These are phyloP conservation scores for Claviceps capensis DNA, from an alignment of 2,329 filamentous ascomycete species.

Conservation along the genomic window DNA sequence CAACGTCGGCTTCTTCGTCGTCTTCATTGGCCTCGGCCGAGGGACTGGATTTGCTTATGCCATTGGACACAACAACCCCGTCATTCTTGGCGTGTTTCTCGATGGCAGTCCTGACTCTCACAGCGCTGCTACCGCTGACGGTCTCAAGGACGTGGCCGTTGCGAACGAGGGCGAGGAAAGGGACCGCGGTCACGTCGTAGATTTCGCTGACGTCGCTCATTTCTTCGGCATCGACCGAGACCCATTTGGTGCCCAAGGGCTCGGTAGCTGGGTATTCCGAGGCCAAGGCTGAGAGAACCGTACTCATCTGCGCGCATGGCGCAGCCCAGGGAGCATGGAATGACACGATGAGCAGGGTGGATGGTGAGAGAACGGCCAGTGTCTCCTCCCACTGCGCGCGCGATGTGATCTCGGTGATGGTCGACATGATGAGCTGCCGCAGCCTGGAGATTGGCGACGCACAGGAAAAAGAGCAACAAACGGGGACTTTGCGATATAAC, in stretches of 20 bases:
- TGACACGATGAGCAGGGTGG: conserved; percentile 70
- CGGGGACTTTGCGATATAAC: no score
- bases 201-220: conserved; percentile 80
- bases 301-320: conserved; percentile 87
- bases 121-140: conserved; percentile 78
- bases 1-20: conserved; percentile 20
- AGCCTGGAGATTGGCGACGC: neutral
- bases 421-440: conserved; percentile 44
- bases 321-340: conserved; percentile 97
- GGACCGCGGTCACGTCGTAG: conserved; percentile 90
- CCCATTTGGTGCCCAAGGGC: conserved; percentile 61
- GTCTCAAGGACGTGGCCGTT: conserved; percentile 66
- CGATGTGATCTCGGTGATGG: conserved; percentile 62
- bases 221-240: conserved; percentile 88
- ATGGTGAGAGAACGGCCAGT: conserved; percentile 49
- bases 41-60: conserved; percentile 23
- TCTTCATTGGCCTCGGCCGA: conserved; percentile 28
- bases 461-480: no score
- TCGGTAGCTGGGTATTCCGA: conserved; percentile 63
- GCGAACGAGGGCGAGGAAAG: conserved; percentile 74
- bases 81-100: conserved; percentile 58
- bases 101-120: conserved; percentile 72
- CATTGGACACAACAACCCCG: conserved; percentile 22
- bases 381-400: conserved; percentile 60
- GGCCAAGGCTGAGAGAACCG: conserved; percentile 73